These are phyloP conservation scores for Phialophora chinensis DNA, from an alignment of 2,329 filamentous ascomycete genomes.

Conservation along the genomic window DNA sequence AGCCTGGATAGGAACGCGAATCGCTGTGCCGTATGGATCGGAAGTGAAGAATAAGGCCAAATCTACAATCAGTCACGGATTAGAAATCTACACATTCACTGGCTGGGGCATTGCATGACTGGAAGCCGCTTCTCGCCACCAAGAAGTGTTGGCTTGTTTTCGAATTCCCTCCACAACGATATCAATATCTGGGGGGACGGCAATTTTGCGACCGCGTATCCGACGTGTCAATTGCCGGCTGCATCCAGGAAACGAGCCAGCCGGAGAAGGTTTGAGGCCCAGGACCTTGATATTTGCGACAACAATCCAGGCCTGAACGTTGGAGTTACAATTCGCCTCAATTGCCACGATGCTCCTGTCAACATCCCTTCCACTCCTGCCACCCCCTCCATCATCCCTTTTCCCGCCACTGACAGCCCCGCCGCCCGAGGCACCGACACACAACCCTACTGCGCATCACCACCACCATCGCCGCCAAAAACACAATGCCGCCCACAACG, in stretches of 20 bases:
- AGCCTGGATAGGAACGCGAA: not conserved
- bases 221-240: not conserved
- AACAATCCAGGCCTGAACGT: not conserved
- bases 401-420: constrained; percentile 32
- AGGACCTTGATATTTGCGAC: not conserved
- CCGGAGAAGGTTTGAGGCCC: not conserved
- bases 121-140: not conserved
- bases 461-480: constrained; percentile 30
- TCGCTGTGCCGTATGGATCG: not conserved
- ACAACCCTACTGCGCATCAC: constrained; percentile 1
- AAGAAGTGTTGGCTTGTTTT: not conserved
- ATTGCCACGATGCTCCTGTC: constrained; percentile 29
- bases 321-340: not conserved
- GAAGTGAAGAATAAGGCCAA: not conserved
- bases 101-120: not conserved
- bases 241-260: not conserved
- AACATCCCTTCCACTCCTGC: constrained; percentile 32
- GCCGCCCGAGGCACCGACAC: constrained; percentile 13
- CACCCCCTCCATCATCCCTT: constrained; percentile 34
- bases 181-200: not conserved
- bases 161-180: not conserved
- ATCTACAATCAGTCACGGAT: not conserved
- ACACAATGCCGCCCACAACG: constrained; percentile 23
- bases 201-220: not conserved
- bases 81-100: not conserved